Evolutionary conservation across 2,329 filamentous ascomycete species (phyloP).

Genomic region (Calonectria hawksworthii): DNA sequence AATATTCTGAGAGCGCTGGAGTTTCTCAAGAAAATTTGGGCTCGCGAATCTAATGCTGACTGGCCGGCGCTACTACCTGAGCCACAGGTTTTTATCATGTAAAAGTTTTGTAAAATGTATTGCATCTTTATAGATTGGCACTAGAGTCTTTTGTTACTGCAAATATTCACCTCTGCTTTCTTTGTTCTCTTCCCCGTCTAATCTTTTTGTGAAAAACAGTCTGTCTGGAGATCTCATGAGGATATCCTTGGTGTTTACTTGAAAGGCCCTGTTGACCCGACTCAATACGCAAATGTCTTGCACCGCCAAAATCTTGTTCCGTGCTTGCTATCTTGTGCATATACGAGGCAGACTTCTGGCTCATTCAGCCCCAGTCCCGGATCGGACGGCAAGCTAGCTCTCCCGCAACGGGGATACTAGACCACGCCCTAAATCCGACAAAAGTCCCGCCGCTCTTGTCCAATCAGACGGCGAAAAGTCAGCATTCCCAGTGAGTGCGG

Average conservation of each 20-base stretch:
- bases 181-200: too few relatives aligned
- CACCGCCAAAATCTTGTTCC: not conserved
- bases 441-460: not conserved
- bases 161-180: too few relatives aligned
- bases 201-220: too few relatives aligned
- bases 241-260: too few relatives aligned
- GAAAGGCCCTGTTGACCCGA: too few relatives aligned
- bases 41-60: conserved; percentile 22
- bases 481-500: not conserved
- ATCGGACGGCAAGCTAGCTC: conserved; percentile 6
- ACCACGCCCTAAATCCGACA: not conserved
- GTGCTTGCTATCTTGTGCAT: not conserved
- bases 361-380: not conserved
- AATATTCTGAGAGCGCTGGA: conserved; percentile 41
- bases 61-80: conserved; percentile 40
- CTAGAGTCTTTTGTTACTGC: too few relatives aligned
- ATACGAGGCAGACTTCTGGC: conserved; percentile 5
- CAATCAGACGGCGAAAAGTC: not conserved
- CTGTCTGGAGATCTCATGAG: too few relatives aligned
- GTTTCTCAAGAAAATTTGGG: conserved; percentile 39
- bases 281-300: not conserved
- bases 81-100: conserved; percentile 43
- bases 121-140: not conserved
- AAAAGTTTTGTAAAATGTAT: conserved; percentile 19
- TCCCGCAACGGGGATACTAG: not conserved